Evolutionary conservation across 2,329 filamentous ascomycete species (phyloP).

Genomic region (Didymella segeticola): DNA sequence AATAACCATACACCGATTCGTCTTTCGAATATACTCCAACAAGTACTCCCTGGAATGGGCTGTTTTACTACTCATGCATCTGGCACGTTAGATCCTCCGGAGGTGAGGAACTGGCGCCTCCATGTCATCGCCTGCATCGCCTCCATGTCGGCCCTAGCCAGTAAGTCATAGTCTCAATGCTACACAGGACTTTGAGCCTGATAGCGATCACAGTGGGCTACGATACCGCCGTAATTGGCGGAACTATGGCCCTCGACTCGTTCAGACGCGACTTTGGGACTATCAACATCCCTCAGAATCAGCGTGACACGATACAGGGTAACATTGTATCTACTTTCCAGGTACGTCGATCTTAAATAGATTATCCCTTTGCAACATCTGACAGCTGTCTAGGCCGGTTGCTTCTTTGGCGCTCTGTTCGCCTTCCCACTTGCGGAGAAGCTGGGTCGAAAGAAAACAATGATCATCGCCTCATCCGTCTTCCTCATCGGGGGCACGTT

Average conservation of each 20-base stretch:
- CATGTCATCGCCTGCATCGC: slow-evolving; percentile 44
- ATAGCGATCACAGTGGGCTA: slow-evolving; percentile 36
- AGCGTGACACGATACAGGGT: slow-evolving; percentile 48
- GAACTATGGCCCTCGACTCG: slow-evolving; percentile 50
- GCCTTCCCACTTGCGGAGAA: slow-evolving; percentile 57
- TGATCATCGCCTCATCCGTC: slow-evolving; percentile 55
- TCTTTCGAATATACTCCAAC: slow-evolving; percentile 1
- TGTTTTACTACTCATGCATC: slow-evolving; percentile 41
- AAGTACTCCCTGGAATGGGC: slow-evolving; percentile 27
- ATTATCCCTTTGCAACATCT: too few species aligned
- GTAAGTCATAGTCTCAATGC: slow-evolving; percentile 16
- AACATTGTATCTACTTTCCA: slow-evolving; percentile 51
- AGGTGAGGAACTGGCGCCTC: slow-evolving; percentile 47
- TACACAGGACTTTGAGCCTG: background rate
- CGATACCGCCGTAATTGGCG: slow-evolving; percentile 49
- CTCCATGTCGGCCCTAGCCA: slow-evolving; percentile 49
- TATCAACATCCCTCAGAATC: slow-evolving; percentile 34
- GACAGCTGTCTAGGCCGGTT: slow-evolving; percentile 29
- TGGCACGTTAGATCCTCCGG: slow-evolving; percentile 44
- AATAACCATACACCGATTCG: background rate
- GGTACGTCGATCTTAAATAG: too few species aligned
- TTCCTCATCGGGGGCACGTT: slow-evolving; percentile 53
- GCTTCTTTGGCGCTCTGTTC: slow-evolving; percentile 50
- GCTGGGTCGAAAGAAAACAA: slow-evolving; percentile 57
- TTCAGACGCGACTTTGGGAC: slow-evolving; percentile 49